Evolutionary conservation across 2,329 filamentous ascomycete species (phyloP).

Genomic region (Raffaelea deltoideospora): DNA sequence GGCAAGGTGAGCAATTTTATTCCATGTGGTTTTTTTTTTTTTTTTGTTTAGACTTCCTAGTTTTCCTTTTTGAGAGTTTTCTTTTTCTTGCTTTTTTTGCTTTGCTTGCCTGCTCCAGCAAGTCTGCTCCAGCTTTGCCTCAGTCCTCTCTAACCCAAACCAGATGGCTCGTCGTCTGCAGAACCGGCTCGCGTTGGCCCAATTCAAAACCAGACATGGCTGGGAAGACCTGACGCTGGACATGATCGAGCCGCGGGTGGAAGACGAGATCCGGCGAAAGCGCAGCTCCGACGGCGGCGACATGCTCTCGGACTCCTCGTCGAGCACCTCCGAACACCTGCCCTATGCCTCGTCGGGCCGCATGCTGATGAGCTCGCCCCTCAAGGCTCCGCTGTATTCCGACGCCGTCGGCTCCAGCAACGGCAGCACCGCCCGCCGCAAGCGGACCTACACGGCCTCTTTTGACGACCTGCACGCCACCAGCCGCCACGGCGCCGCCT

Average conservation of each 20-base stretch:
- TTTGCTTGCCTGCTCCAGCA: not conserved
- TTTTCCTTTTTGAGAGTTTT: slow-evolving; percentile 4
- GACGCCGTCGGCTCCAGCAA: slow-evolving; percentile 62
- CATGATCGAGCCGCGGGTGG: slow-evolving; percentile 69
- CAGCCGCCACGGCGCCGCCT: slow-evolving; percentile 3
- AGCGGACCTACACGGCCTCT: slow-evolving; percentile 45
- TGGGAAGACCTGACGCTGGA: slow-evolving; percentile 84
- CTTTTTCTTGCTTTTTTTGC: not conserved
- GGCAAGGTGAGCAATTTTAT: slow-evolving; percentile 45
- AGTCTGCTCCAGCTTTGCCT: too few species aligned
- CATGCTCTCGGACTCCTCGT: slow-evolving; percentile 73
- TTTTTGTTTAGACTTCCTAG: too few species aligned
- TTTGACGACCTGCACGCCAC: slow-evolving; percentile 28
- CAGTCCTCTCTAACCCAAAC: slow-evolving; percentile 2
- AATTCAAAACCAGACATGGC: slow-evolving; percentile 93
- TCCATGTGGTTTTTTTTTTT: not conserved
- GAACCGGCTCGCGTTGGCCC: slow-evolving; percentile 85
- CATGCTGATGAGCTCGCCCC: slow-evolving; percentile 67
- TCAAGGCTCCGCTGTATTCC: slow-evolving; percentile 72
- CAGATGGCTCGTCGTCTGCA: slow-evolving; percentile 89
- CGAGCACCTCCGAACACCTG: slow-evolving; percentile 65
- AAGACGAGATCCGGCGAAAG: slow-evolving; percentile 63
- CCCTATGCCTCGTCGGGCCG: slow-evolving; percentile 46
- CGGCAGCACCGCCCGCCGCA: slow-evolving; percentile 49
- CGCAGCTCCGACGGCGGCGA: slow-evolving; percentile 56